These are phyloP conservation scores for Boletus rex-veris DNA, from an alignment of 768 basidiomycete species.

Conservation along the genomic window DNA sequence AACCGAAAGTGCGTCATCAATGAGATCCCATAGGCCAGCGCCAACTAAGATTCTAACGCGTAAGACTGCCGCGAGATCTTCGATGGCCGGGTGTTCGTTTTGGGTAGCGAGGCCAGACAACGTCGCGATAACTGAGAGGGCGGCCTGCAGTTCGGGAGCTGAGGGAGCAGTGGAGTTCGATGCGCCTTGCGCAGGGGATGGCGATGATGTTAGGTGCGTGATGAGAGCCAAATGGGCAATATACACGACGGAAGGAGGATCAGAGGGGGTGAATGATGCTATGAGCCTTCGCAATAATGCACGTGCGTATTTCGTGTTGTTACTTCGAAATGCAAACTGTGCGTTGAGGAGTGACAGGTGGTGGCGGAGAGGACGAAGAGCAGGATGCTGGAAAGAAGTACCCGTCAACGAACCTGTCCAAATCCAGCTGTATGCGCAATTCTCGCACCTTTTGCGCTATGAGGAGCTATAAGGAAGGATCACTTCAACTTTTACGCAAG, in stretches of 20 bases:
- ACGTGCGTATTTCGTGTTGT: slow-evolving; percentile 57
- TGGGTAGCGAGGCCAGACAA: slow-evolving; percentile 31
- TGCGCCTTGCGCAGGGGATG: slow-evolving; percentile 1
- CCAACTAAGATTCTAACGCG: slow-evolving; percentile 55
- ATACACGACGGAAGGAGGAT: slow-evolving; percentile 54
- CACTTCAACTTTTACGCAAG: not conserved
- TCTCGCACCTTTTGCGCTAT: slow-evolving; percentile 58
- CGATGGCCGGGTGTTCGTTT: slow-evolving; percentile 41
- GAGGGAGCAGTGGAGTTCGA: slow-evolving; percentile 2
- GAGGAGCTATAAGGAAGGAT: slow-evolving; percentile 36
- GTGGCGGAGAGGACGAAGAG: slow-evolving; percentile 56
- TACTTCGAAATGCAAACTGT: slow-evolving; percentile 43
- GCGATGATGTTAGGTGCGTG: slow-evolving; percentile 35
- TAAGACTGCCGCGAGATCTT: slow-evolving; percentile 50
- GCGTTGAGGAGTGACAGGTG: slow-evolving; percentile 62
- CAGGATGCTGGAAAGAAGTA: slow-evolving; percentile 48
- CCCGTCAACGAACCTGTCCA: slow-evolving; percentile 1
- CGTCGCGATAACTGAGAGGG: slow-evolving; percentile 32
- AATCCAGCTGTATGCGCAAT: slow-evolving; percentile 3
- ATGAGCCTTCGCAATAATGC: slow-evolving; percentile 55
- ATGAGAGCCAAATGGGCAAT: slow-evolving; percentile 55
- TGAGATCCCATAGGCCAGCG: slow-evolving; percentile 51
- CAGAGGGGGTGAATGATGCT: slow-evolving; percentile 40
- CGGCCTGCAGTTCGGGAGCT: slow-evolving; percentile 26
- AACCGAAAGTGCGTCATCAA: slow-evolving; percentile 43